phyloP scores from a whole-genome alignment of 148 eudicot species.

The Rhododendron ovatum region DNA sequence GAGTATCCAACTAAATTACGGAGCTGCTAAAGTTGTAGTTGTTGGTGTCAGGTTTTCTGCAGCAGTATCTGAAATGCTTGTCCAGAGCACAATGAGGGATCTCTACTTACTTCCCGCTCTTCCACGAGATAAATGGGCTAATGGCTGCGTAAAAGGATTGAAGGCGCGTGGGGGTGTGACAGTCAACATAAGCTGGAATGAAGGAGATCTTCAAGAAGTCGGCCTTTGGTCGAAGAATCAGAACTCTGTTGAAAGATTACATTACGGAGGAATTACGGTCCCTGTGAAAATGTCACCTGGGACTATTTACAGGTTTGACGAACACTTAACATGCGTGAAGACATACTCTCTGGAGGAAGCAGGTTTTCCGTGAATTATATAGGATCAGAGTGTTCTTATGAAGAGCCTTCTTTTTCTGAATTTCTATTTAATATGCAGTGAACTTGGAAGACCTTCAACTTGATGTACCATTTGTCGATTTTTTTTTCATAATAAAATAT shows the following conservation, averaged over 20 bases:
- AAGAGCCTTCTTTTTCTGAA: not conserved
- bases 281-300: slow-evolving; percentile 33
- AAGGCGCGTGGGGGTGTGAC: slow-evolving; percentile 76
- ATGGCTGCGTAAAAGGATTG: slow-evolving; percentile 75
- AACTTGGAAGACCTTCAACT: not conserved
- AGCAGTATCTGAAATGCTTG: slow-evolving; percentile 84
- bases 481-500: no score
- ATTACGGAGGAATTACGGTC: slow-evolving; percentile 44
- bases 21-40: not conserved
- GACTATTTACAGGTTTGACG: slow-evolving; percentile 45
- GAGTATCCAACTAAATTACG: not conserved
- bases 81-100: slow-evolving; percentile 75
- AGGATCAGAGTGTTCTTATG: not conserved
- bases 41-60: slow-evolving; percentile 43
- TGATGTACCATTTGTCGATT: no score
- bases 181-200: slow-evolving; percentile 63
- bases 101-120: slow-evolving; percentile 75
- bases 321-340: slow-evolving; percentile 38
- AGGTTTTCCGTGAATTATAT: not conserved
- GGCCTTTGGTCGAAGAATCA: slow-evolving; percentile 44
- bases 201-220: slow-evolving; percentile 64
- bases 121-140: slow-evolving; percentile 67
- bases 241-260: slow-evolving; percentile 35
- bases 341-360: slow-evolving; percentile 20
- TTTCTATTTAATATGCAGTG: not conserved